Conservation (phyloP, 495 filamentous ascomycete species). For the Penicilliopsis zonata region DNA sequence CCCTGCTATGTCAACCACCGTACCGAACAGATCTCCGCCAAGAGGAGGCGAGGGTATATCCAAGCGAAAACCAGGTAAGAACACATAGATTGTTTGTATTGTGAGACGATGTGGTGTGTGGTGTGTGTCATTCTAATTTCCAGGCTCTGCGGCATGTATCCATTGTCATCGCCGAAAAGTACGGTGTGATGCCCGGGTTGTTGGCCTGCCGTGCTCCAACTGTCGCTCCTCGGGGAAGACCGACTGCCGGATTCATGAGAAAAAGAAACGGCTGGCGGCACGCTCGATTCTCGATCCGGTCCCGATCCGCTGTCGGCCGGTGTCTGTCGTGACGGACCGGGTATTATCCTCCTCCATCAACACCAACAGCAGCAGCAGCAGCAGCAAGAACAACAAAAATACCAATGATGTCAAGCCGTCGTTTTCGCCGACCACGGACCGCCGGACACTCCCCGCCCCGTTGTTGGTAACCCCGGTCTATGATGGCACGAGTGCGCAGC, state of each 20-base stretch:
- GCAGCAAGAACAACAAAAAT: not conserved
- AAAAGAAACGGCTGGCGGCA: slow-evolving; percentile 33
- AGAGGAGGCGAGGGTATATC: slow-evolving; percentile 19
- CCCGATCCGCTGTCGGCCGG: slow-evolving; percentile 34
- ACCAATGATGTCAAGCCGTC: not conserved
- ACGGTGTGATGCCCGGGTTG: slow-evolving; percentile 33
- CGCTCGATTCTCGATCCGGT: slow-evolving; percentile 37
- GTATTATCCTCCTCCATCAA: not conserved
- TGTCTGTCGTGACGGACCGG: slow-evolving; percentile 11
- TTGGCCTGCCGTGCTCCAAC: slow-evolving; percentile 34
- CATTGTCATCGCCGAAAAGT: slow-evolving; percentile 40
- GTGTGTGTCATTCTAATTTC: too few species aligned
- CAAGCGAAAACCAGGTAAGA: slow-evolving; percentile 25
- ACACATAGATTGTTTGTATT: not conserved
- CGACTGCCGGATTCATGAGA: slow-evolving; percentile 38
- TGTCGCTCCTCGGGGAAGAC: slow-evolving; percentile 31
- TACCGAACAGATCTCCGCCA: slow-evolving; percentile 18
- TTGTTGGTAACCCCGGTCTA: not conserved
- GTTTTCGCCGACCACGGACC: not conserved
- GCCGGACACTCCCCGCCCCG: not conserved
- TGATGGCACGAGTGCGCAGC: not conserved
- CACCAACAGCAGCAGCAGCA: not conserved
- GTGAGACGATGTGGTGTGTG: not conserved
- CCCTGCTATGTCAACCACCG: slow-evolving; percentile 17
- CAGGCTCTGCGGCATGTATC: slow-evolving; percentile 32